Base-by-base conservation (phyloP, 495 filamentous ascomycete genomes). In the Eremomyces bilateralis region DNA sequence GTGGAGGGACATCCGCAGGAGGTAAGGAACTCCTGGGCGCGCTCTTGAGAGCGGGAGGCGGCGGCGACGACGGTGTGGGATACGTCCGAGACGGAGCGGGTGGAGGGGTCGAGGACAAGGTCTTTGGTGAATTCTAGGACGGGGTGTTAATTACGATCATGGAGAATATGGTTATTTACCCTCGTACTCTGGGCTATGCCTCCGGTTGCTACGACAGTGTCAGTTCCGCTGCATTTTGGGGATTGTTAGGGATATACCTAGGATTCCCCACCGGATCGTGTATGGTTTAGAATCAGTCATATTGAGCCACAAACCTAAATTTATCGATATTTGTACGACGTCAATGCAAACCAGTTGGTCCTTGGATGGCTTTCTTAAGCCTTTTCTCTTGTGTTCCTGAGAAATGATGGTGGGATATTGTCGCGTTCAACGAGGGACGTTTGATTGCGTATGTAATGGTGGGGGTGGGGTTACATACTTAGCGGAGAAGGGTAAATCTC, bases 61-160 rank as follows among this genome's bases (percentile, higher is more conserved):
- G 71, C 85, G 16, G 83, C 85, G 17, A 69, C 65, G 33, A 94
- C 59, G 48, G 68, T 64, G 61, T 94, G 88, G 29, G 63, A 59
- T 45, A 94, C 59, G 46, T 92, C 81, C 38, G 62, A 56, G 34
- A 76, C 76, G 29, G 61, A 60, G 36, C 85, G 79, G 22, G 60
- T 61, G 11, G 65, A 60, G n/a, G 84, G 76, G 53, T 82, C 73
- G 42, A 64, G 61, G 37, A 83, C 70, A 31, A 95, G 72, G 51
- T 93, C 85, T 55, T 73, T 73, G 39, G 73, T 64, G 60, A 94
- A 94, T 33, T 58, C 43, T 46, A 21, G n/a, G 30, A 24, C 11
- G 16, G 10, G 6, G 16, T 18, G 16, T n/a, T n/a, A 33, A 33
- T 15, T 28, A 32, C 21, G 27, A 1, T 11, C 13, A 15, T 5